Evolutionary conservation across 2,329 filamentous ascomycete species (phyloP), one percentile per base, ranked within the genome.

Genomic region (Plenodomus lindquistii): DNA sequence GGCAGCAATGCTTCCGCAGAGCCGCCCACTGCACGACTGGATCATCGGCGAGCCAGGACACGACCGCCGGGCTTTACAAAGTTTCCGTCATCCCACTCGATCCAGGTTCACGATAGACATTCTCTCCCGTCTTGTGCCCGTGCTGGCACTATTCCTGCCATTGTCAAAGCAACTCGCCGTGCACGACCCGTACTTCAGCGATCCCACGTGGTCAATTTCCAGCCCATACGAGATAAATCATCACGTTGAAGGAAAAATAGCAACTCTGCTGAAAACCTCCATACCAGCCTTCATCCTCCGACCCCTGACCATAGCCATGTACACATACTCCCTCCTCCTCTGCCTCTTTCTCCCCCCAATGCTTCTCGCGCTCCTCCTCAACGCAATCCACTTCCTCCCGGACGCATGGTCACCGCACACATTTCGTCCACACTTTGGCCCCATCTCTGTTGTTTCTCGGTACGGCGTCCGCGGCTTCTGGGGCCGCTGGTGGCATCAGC

Each of bases 401-500:
- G 41, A 44, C 24, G 34, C 19, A 2, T 50, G 37, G 31, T 47
- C 50, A 31, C 47, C 50, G 8, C 50, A 50, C 31, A 53, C 50
- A 3, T 41, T 29, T 42, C 50, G 27, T 17, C 43, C 46, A 16
- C 50, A 44, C 10, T 54, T 50, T n/a, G 47, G 47, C 1, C 41
- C 44, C 6, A 44, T 50, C 40, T 46, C 46, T 3, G 46, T 44
- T 3, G 45, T 54, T 10, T 11, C 18, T 5, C 22, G 13, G 2
- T 34, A 45, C 15, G 50, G 50, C 4, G 8, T 53, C 7, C 40
- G 46, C 18, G 50, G 50, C 0, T 42, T 53, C 34, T 50, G 50
- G 50, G 50, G 50, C n/a, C 46, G 35, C 11, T 50, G 46, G 46
- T 53, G 50, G 50, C 50, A 50, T 37, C 46, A 53, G 37, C 50